Evolutionary conservation across 2,329 filamentous ascomycete species (phyloP).

Genomic region (Trichoderma sp.): DNA sequence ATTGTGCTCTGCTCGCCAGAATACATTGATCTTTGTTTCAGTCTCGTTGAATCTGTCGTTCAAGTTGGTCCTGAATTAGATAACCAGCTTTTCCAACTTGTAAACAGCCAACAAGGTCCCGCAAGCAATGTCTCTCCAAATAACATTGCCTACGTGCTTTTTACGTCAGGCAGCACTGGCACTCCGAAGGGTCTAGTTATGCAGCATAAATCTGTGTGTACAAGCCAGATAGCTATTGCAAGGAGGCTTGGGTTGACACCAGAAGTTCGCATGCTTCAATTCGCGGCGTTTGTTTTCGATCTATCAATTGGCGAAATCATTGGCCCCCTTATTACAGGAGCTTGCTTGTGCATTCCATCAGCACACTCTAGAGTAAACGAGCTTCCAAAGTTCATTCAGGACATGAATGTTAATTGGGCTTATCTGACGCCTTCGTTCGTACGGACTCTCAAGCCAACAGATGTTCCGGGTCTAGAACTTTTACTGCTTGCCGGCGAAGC

Average conservation of each 20-base stretch:
- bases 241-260: neutral
- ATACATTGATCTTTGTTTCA: neutral
- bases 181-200: constrained; percentile 41
- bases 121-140: neutral
- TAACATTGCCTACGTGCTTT: constrained; percentile 39
- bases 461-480: constrained; percentile 2
- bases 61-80: neutral
- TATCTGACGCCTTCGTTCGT: constrained; percentile 9
- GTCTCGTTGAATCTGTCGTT: neutral
- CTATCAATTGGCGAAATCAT: constrained; percentile 19
- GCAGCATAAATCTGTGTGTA: constrained; percentile 18
- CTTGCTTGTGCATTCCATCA: constrained; percentile 25
- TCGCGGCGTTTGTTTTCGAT: constrained; percentile 23
- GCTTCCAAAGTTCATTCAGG: constrained; percentile 4
- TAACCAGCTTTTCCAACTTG: neutral
- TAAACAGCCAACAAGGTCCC: neutral
- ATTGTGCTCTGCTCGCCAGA: neutral
- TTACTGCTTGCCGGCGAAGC: constrained; percentile 15
- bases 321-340: constrained; percentile 16
- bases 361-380: constrained; percentile 11
- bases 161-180: constrained; percentile 52
- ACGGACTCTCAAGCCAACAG: neutral
- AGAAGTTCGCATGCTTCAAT: constrained; percentile 15
- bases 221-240: neutral
- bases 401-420: neutral